phyloP scores from a whole-genome alignment of 495 filamentous ascomycete genomes.

The Mycothermus thermophilus region DNA sequence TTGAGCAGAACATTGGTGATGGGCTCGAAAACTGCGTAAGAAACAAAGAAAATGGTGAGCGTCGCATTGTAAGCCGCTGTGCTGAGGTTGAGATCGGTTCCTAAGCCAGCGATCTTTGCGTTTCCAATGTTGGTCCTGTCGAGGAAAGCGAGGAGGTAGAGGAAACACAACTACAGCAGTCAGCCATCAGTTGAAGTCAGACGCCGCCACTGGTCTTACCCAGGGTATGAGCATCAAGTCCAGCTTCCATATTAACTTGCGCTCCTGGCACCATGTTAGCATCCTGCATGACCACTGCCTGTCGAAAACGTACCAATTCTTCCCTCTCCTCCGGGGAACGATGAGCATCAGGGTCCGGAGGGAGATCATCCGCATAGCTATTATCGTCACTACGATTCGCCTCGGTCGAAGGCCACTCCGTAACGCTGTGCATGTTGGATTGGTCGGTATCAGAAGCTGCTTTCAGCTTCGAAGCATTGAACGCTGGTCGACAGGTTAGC shows the following conservation, averaged over 20 bases:
- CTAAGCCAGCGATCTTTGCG: conserved; percentile 65
- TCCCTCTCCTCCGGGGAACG: conserved; percentile 52
- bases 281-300: neutral
- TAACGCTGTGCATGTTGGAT: conserved; percentile 13
- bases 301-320: conserved; percentile 40
- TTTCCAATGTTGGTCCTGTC: conserved; percentile 81
- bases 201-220: too few species aligned
- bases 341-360: conserved; percentile 51
- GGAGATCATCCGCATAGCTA: conserved; percentile 11
- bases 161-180: conserved; percentile 47
- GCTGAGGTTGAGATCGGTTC: conserved; percentile 44
- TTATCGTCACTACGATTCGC: conserved; percentile 18
- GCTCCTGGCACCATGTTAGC: conserved; percentile 36
- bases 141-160: conserved; percentile 76
- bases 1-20: conserved; percentile 83
- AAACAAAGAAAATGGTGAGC: conserved; percentile 83
- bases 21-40: conserved; percentile 77
- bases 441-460: conserved; percentile 9
- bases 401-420: conserved; percentile 20
- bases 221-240: conserved; percentile 62
- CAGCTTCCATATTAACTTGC: conserved; percentile 53
- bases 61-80: conserved; percentile 54
- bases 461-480: conserved; percentile 3
- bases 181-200: neutral
- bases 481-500: conserved; percentile 1